Evolutionary conservation across 1,284 basidiomycete species (phyloP).

Genomic region (Phylloboletellus chloephorus): DNA sequence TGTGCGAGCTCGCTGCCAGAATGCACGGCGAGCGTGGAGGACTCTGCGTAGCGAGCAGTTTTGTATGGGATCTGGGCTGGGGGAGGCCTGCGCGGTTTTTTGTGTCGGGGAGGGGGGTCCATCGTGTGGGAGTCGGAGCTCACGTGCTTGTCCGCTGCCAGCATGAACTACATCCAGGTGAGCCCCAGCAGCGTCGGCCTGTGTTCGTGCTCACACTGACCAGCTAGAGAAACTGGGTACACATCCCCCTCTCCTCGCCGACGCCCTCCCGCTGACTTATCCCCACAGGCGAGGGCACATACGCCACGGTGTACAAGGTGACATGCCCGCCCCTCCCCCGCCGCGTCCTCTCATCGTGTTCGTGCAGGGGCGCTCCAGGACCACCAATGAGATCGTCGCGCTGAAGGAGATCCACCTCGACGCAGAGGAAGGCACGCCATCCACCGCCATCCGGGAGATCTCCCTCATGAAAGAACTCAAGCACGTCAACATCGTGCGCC

Average conservation of each 20-base stretch:
- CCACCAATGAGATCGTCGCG: constrained; percentile 86
- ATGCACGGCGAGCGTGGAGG: constrained; percentile 51
- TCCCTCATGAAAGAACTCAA: constrained; percentile 96
- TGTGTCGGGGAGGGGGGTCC: constrained; percentile 42
- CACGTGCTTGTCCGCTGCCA: no score
- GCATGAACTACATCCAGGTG: constrained; percentile 34
- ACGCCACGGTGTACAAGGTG: constrained; percentile 91
- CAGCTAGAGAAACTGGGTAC: constrained; percentile 34
- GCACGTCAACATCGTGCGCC: constrained; percentile 91
- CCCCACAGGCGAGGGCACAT: constrained; percentile 70
- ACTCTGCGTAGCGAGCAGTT: constrained; percentile 61
- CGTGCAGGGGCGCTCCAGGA: constrained; percentile 71
- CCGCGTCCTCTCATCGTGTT: constrained; percentile 8
- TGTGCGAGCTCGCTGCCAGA: constrained; percentile 61
- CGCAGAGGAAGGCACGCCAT: constrained; percentile 92
- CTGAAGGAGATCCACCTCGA: constrained; percentile 94
- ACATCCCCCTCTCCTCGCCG: background rate
- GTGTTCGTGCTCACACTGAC: constrained; percentile 12
- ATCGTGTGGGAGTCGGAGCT: constrained; percentile 22
- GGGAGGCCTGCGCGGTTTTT: constrained; percentile 47
- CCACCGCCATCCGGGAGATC: constrained; percentile 93
- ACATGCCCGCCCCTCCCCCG: constrained; percentile 9
- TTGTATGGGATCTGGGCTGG: constrained; percentile 41
- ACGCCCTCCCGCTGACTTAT: constrained; percentile 10
- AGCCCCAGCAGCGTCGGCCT: constrained; percentile 3